Evolutionary conservation across 1,284 basidiomycete species (phyloP), one percentile per base, ranked within the genome.

Genomic region (Cerioporus squamosus): DNA sequence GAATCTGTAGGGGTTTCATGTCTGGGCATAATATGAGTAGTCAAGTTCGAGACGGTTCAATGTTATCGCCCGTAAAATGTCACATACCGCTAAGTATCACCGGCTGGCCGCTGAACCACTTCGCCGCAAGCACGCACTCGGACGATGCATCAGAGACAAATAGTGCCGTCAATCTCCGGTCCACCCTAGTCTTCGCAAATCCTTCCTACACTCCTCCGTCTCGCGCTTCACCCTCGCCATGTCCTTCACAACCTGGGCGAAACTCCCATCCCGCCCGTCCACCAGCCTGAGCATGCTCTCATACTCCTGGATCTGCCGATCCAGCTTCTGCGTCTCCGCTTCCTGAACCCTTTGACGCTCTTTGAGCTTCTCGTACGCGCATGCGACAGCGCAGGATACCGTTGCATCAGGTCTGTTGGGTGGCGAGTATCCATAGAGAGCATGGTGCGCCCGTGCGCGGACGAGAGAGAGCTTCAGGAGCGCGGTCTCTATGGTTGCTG

Each of bases 161-260:
- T 14, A 2, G 6, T 51, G 14, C n/a, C n/a, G n/a, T 72, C 64
- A 79, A 60, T 79, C 75, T 15, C 77, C 79, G 5, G 77, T 79
- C 80, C 80, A 83, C 4, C 81, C 81, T 26, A 84, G 68, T 46
- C 81, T 72, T 51, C 79, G 68, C 52, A 83, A 67, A 64, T 84
- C 81, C 51, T 69, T 71, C 59, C 72, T 67, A 60, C 81, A 81
- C 63, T 83, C 81, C 36, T 83, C 81, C 22, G 73, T 78, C 64
- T 81, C 81, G 58, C 71, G 73, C 66, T 78, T 75, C 15, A 81
- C 76, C 45, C 74, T 70, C 15, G 77, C 72, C 77, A 78, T 81
- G 56, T 83, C 82, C 47, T 77, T 73, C n/a, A 82, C 73, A 10
- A 83, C 68, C 65, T 83, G 80, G 49, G 66, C 69, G 62, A 80